Evolutionary conservation across 2,329 filamentous ascomycete species (phyloP).

Genomic region (Sclerotiophoma versabilis): DNA sequence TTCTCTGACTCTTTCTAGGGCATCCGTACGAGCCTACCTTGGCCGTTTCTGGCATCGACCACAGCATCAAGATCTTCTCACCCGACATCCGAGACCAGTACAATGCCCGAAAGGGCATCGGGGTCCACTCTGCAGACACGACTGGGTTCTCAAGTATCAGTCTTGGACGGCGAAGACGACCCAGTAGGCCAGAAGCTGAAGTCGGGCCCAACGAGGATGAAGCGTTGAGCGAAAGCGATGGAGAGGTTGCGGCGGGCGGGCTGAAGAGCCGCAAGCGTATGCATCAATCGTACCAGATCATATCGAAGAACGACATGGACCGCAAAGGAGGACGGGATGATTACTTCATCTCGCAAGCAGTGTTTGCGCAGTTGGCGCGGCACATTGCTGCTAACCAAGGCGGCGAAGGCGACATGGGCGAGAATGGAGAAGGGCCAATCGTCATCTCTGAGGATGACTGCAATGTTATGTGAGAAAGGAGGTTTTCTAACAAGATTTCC

Average conservation of each 20-base stretch:
- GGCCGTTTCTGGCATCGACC: constrained; percentile 71
- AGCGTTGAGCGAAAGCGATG: constrained; percentile 43
- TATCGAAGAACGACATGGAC: constrained; percentile 67
- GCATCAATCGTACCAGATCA: constrained; percentile 67
- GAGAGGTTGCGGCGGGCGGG: constrained; percentile 53
- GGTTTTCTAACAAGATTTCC: background rate
- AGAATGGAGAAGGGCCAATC: constrained; percentile 32
- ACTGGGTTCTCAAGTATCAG: constrained; percentile 51
- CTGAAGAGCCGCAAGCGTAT: constrained; percentile 65
- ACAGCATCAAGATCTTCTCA: constrained; percentile 73
- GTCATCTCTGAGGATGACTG: constrained; percentile 44
- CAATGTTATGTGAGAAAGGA: constrained; percentile 32
- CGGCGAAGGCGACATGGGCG: constrained; percentile 23
- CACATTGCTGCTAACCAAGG: constrained; percentile 38
- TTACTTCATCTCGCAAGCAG: constrained; percentile 59
- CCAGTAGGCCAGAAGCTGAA: constrained; percentile 11
- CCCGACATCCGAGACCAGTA: constrained; percentile 65
- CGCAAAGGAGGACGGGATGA: constrained; percentile 65
- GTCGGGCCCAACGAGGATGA: constrained; percentile 13
- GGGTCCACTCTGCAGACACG: constrained; percentile 60
- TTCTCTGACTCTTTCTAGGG: constrained; percentile 46
- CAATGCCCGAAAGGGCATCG: constrained; percentile 63
- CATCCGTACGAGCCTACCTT: constrained; percentile 73
- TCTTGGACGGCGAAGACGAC: constrained; percentile 31
- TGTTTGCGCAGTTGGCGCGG: constrained; percentile 48